phyloP scores from a whole-genome alignment of 2,329 filamentous ascomycete species.

The Fusarium sp. region DNA sequence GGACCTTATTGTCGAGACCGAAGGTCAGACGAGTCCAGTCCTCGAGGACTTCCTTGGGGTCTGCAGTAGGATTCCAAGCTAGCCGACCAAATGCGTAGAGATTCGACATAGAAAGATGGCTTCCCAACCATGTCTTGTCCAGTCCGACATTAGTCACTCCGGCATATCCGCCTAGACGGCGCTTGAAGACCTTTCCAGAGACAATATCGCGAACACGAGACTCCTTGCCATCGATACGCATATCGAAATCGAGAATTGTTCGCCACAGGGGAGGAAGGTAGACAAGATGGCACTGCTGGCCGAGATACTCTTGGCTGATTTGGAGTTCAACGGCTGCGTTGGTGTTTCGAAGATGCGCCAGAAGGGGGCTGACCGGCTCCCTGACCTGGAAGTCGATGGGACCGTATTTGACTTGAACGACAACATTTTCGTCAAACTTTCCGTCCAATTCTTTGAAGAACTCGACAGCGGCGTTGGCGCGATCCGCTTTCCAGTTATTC shows the following conservation, averaged over 20 bases:
- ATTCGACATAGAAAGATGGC: slow-evolving; percentile 77
- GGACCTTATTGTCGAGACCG: slow-evolving; percentile 62
- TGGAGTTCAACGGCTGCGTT: slow-evolving; percentile 71
- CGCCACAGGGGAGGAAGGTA: slow-evolving; percentile 77
- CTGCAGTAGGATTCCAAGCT: slow-evolving; percentile 69
- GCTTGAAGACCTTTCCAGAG: slow-evolving; percentile 67
- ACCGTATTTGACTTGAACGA: slow-evolving; percentile 79
- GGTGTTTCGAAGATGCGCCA: slow-evolving; percentile 61
- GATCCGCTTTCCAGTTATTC: slow-evolving; percentile 64
- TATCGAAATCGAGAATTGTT: slow-evolving; percentile 73
- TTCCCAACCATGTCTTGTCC: slow-evolving; percentile 75
- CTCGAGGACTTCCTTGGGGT: slow-evolving; percentile 60
- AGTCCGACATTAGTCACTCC: slow-evolving; percentile 75
- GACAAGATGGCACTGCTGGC: slow-evolving; percentile 75
- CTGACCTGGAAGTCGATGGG: slow-evolving; percentile 81
- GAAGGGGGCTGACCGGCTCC: slow-evolving; percentile 73
- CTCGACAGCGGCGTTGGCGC: slow-evolving; percentile 76
- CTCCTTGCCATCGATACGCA: slow-evolving; percentile 67
- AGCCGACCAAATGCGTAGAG: slow-evolving; percentile 75
- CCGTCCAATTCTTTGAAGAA: slow-evolving; percentile 73
- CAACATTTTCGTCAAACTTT: slow-evolving; percentile 75
- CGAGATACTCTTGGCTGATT: slow-evolving; percentile 76
- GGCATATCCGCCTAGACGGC: slow-evolving; percentile 69
- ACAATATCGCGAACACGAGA: slow-evolving; percentile 71
- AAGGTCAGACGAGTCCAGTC: slow-evolving; percentile 79